phyloP scores from a whole-genome alignment of 768 basidiomycete species.

The Lactarius tabidus region DNA sequence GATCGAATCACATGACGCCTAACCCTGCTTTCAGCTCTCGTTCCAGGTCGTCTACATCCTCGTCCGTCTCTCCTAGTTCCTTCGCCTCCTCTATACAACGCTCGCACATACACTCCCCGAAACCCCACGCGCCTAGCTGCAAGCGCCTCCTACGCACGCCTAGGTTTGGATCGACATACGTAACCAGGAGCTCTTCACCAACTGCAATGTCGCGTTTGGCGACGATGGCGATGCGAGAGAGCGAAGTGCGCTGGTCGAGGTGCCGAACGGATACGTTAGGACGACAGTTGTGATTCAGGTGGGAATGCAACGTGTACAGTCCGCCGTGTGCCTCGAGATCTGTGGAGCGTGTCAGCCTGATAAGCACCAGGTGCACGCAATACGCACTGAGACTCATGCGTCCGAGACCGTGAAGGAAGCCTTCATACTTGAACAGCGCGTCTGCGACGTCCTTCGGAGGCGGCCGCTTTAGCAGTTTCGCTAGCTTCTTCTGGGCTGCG shows the following conservation, averaged over 20 bases:
- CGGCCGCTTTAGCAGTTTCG: conserved; percentile 48
- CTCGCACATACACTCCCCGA: conserved; percentile 62
- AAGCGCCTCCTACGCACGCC: conserved; percentile 43
- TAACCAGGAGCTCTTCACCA: conserved; percentile 73
- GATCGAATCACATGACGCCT: conserved; percentile 40
- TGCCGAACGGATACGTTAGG: conserved; percentile 81
- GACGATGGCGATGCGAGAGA: conserved; percentile 71
- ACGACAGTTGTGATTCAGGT: conserved; percentile 80
- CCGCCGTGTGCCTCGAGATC: conserved; percentile 86
- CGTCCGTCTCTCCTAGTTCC: conserved; percentile 8
- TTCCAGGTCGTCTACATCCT: conserved; percentile 47
- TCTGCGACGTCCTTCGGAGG: conserved; percentile 45
- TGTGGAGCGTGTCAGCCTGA: conserved; percentile 26
- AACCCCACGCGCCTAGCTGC: conserved; percentile 68
- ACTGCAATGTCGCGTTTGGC: conserved; percentile 57
- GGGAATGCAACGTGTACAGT: conserved; percentile 79
- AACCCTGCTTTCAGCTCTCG: conserved; percentile 61
- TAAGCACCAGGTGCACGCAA: neutral
- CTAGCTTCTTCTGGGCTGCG: conserved; percentile 54
- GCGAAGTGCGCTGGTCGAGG: conserved; percentile 61
- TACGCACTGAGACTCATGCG: conserved; percentile 76
- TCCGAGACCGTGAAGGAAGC: conserved; percentile 67
- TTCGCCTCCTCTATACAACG: conserved; percentile 60
- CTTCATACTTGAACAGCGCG: conserved; percentile 71
- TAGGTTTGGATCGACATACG: conserved; percentile 72